These are phyloP conservation scores for Wickerhamomyces bisporus DNA, from an alignment of 805 yeast species.

Conservation along the genomic window DNA sequence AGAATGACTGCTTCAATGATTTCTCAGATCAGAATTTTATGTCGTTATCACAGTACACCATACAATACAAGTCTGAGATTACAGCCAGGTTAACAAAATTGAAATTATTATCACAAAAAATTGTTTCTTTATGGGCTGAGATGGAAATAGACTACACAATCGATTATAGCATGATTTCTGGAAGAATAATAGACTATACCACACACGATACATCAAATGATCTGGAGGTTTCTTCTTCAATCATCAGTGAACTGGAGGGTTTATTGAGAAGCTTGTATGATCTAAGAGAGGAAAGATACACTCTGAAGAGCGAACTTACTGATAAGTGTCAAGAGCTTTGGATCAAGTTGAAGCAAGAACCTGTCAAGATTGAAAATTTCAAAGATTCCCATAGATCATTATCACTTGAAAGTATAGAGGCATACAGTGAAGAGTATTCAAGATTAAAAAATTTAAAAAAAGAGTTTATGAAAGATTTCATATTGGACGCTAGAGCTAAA, in stretches of 20 bases:
- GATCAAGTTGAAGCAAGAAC: constrained; percentile 49
- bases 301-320: constrained; percentile 19
- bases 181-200: constrained; percentile 9
- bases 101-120: constrained; percentile 8
- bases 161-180: constrained; percentile 17
- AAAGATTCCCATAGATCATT: constrained; percentile 38
- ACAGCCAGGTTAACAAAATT: constrained; percentile 11
- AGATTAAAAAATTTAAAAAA: constrained; percentile 57
- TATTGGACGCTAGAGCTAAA: constrained; percentile 52
- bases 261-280: constrained; percentile 9
- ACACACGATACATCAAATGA: neutral
- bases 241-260: constrained; percentile 8
- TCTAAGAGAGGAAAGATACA: constrained; percentile 11
- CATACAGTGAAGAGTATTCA: constrained; percentile 49
- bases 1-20: constrained; percentile 17
- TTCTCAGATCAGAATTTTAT: constrained; percentile 16
- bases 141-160: constrained; percentile 18
- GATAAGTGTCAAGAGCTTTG: constrained; percentile 47
- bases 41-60: constrained; percentile 4
- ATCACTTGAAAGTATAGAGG: constrained; percentile 40
- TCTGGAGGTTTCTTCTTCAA: constrained; percentile 10
- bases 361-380: constrained; percentile 37
- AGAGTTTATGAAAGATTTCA: constrained; percentile 61
- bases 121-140: constrained; percentile 17
- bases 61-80: constrained; percentile 16